Conservation (phyloP, 768 basidiomycete genomes). For the Pulveroboletus ravenelii region DNA sequence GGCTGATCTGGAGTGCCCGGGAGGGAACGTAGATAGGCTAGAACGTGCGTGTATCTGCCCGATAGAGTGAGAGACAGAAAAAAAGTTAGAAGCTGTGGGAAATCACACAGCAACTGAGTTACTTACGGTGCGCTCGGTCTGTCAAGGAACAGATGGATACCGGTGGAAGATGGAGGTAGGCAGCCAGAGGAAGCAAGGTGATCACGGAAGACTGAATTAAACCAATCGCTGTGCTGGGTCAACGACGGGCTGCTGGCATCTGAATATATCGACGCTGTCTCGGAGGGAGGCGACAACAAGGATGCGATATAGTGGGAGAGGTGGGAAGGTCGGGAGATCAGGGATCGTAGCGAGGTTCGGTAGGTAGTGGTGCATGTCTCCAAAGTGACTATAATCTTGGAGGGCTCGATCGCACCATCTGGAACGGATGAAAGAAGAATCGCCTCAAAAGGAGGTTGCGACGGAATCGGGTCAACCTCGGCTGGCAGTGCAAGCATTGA, state of each 20-base stretch:
- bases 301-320: conserved; percentile 55
- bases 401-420: conserved; percentile 44
- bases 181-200: conserved; percentile 62
- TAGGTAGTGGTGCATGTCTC: conserved; percentile 69
- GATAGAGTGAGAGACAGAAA: background rate
- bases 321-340: conserved; percentile 64
- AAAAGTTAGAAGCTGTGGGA: conserved; percentile 1
- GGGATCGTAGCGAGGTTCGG: conserved; percentile 61
- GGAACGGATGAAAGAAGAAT: conserved; percentile 62
- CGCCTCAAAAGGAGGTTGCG: conserved; percentile 55
- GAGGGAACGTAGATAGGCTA: conserved; percentile 66
- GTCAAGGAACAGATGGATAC: conserved; percentile 73
- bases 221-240: conserved; percentile 23
- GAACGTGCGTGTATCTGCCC: conserved; percentile 62
- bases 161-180: conserved; percentile 40
- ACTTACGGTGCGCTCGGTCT: conserved; percentile 76
- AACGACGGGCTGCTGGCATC: conserved; percentile 38
- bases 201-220: conserved; percentile 52
- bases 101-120: background rate
- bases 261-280: conserved; percentile 54
- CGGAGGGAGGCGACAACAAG: conserved; percentile 40
- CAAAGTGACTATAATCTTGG: conserved; percentile 61
- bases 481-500: conserved; percentile 49
- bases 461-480: conserved; percentile 42
- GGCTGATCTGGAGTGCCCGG: conserved; percentile 41